Conservation (phyloP, 371 early-diverging fungal genomes). For the Conidiobolus incongruus region DNA sequence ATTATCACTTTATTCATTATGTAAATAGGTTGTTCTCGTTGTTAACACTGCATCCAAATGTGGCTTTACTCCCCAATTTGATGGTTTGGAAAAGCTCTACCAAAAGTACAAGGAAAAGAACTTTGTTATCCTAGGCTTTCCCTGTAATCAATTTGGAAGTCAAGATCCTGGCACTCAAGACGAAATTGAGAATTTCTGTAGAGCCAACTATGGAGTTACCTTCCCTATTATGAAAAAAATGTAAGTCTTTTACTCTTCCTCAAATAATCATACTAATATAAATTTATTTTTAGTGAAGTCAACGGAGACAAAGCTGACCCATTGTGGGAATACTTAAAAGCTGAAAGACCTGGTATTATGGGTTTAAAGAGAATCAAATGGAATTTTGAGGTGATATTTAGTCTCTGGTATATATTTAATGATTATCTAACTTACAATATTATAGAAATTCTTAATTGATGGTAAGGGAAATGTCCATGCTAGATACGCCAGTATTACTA, state of each 20-base stretch:
- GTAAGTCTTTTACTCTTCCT: slow-evolving; percentile 5
- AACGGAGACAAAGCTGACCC: slow-evolving; percentile 51
- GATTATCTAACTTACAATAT: slow-evolving; percentile 6
- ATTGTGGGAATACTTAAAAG: slow-evolving; percentile 49
- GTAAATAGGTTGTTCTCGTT: slow-evolving; percentile 61
- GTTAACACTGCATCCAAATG: slow-evolving; percentile 95
- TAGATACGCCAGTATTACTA: slow-evolving; percentile 29
- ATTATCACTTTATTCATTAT: slow-evolving; percentile 48
- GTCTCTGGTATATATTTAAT: neutral
- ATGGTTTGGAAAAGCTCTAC: slow-evolving; percentile 55
- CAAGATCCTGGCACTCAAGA: slow-evolving; percentile 42
- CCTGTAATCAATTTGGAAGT: slow-evolving; percentile 69
- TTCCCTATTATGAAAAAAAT: slow-evolving; percentile 68
- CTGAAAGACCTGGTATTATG: slow-evolving; percentile 15
- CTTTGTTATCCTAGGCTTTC: slow-evolving; percentile 54
- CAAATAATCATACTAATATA: neutral
- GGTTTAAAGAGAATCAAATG: slow-evolving; percentile 29
- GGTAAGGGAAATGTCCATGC: slow-evolving; percentile 36
- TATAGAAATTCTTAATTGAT: slow-evolving; percentile 42
- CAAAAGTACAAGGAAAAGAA: slow-evolving; percentile 58
- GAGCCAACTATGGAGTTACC: slow-evolving; percentile 34
- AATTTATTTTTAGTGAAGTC: slow-evolving; percentile 26
- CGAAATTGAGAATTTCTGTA: slow-evolving; percentile 44
- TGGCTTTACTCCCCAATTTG: slow-evolving; percentile 77
- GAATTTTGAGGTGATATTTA: slow-evolving; percentile 32